A percentile compares a stretch with the other conserved stretches of the same genome.
These are phyloP conservation scores for Chytriomyces sp. DNA, from an alignment of 192 early-diverging fungal species.

Conservation along the genomic window DNA sequence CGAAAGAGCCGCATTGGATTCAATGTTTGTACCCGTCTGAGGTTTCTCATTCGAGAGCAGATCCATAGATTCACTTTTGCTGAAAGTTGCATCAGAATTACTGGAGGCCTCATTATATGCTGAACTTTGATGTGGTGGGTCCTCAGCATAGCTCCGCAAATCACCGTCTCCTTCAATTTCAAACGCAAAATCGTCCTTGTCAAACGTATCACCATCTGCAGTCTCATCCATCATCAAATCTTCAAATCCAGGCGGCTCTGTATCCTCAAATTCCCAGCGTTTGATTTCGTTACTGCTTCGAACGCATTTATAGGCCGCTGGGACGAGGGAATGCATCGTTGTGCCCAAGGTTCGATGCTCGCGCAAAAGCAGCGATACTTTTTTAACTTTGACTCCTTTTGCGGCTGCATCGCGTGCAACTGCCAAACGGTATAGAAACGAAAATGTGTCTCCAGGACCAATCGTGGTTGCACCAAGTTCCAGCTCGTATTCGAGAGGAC, in stretches of 20 bases:
- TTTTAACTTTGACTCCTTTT: constrained; percentile 49
- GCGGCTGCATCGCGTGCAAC: constrained; percentile 51
- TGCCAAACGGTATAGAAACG: constrained; percentile 52
- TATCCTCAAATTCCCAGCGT: constrained; percentile 52
- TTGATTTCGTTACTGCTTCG: constrained; percentile 40
- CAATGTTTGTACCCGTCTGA: background rate
- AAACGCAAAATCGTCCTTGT: constrained; percentile 14
- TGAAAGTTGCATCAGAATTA: background rate
- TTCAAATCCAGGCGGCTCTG: constrained; percentile 23
- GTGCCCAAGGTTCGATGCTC: constrained; percentile 51
- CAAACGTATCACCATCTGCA: background rate
- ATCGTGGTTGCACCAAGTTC: constrained; percentile 50
- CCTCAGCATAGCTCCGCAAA: background rate
- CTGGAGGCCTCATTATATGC: background rate
- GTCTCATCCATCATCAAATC: background rate
- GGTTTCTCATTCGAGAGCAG: background rate
- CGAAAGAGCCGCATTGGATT: background rate
- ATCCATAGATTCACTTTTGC: background rate
- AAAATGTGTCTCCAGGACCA: constrained; percentile 52
- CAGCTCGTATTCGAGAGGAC: constrained; percentile 59
- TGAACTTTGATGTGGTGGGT: background rate
- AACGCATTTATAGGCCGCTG: constrained; percentile 31
- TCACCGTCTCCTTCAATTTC: constrained; percentile 27
- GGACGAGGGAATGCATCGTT: constrained; percentile 36
- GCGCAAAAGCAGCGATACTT: constrained; percentile 43